phyloP scores from a whole-genome alignment of 176 grass and related monocot genomes.

The Paspalum vaginatum region DNA sequence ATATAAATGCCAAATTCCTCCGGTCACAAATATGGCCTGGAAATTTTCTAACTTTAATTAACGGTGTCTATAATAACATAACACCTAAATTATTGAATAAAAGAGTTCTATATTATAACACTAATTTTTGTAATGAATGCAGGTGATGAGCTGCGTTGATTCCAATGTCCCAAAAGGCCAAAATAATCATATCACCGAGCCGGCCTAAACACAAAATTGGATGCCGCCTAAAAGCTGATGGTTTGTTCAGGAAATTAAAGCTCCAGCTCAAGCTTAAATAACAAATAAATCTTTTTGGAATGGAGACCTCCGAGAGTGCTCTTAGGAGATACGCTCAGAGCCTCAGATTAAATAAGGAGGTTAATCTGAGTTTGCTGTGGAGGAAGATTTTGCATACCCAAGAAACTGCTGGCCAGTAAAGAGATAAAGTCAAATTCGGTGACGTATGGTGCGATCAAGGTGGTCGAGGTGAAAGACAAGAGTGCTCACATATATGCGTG shows the following conservation, averaged over 20 bases:
- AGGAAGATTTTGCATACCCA: background rate
- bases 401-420: background rate
- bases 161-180: background rate
- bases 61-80: too few relatives aligned
- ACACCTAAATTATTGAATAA: too few relatives aligned
- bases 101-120: too few relatives aligned
- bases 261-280: background rate
- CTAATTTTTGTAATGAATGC: too few relatives aligned
- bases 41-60: too few relatives aligned
- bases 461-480: too few relatives aligned
- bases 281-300: background rate
- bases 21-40: too few relatives aligned
- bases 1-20: background rate
- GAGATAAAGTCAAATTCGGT: background rate
- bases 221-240: background rate
- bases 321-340: background rate
- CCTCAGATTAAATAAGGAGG: background rate
- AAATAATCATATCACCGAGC: background rate
- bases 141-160: background rate
- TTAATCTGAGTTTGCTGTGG: background rate
- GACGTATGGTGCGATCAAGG: too few relatives aligned
- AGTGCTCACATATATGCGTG: too few relatives aligned
- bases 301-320: background rate
- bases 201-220: background rate
- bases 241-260: background rate